phyloP scores from a whole-genome alignment of 352 stramenopile genomes.

The Thraustotheca clavata region DNA sequence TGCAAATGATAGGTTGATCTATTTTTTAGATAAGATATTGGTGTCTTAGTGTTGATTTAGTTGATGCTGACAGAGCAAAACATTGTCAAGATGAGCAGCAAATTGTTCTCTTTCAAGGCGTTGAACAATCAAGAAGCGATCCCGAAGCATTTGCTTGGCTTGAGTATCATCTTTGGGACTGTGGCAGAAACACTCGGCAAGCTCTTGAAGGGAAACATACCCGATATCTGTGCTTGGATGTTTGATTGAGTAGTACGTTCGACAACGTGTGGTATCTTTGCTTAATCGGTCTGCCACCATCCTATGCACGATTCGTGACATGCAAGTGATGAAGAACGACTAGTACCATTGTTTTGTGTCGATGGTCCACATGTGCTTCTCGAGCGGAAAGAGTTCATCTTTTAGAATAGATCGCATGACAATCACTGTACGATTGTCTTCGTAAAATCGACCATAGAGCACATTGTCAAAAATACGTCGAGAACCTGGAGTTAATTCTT shows the following conservation, averaged over 20 bases:
- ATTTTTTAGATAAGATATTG: no score
- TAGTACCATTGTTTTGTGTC: slow-evolving; percentile 6
- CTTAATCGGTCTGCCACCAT: neutral
- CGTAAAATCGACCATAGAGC: neutral
- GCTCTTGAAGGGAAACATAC: neutral
- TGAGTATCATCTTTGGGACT: neutral
- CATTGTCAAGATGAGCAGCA: neutral
- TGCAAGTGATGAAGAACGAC: neutral
- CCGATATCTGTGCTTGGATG: neutral
- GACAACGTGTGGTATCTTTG: neutral
- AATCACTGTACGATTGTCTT: neutral
- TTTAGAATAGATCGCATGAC: slow-evolving; percentile 10
- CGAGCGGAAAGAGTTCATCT: neutral
- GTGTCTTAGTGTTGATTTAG: no score
- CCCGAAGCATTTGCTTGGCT: neutral
- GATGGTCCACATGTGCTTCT: neutral
- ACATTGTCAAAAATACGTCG: neutral
- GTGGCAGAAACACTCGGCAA: neutral
- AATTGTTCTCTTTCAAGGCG: neutral
- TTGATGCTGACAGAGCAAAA: neutral
- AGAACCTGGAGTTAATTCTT: neutral
- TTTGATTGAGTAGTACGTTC: neutral
- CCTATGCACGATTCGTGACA: neutral
- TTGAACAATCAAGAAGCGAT: slow-evolving; percentile 1
- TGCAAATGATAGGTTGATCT: no score